Base-by-base conservation (phyloP, 257 asterid genomes). In the Voacanga thouarsii region DNA sequence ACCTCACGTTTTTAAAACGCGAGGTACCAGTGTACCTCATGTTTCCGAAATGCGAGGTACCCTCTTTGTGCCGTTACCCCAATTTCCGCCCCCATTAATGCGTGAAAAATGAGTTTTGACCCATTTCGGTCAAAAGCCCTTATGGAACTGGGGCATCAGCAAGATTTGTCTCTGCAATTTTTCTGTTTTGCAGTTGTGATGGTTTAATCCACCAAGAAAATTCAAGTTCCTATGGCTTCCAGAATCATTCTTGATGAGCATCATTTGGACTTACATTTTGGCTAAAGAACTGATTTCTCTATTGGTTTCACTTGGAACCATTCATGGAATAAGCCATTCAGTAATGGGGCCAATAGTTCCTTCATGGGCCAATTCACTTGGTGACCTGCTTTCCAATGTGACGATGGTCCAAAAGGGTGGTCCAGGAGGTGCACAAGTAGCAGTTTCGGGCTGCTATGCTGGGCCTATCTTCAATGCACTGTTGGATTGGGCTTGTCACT, bases 291-390 rank as follows among this genome's bases (percentile, higher is more conserved):
- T 80, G 80, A 47, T 83, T 60, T 76, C 84, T 16, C 41, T 83
- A 21, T 19, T 83, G 75, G 82, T 74, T 63, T 80, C 82, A 18
- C 47, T 77, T 37, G 82, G 87, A 24, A 50, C 57, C 9, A 59
- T 78, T 5, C n/a, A 74, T 5, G 80, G 77, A 51, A 67, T 82
- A 41, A 78, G 71, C 51, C 79, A 59, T 37, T 71, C 86, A 1
- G 44, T 84, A 10, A 56, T 75, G 76, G 80, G 84, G 11, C 21
- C 80, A 23, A 77, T 75, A 6, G 65, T 73, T 18, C 75, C 78
- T 37, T 85, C 83, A 11, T 75, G 85, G 85, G 87, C 82, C 6
- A 81, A 81, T 78, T 80, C 82, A 15, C n/a, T 75, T 4, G 84
- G 87, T 21, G 87, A 84, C 49, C 51, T 78, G 57, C 78, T 84